A percentile compares a stretch with the other conserved stretches of the same genome.
phyloP scores from a whole-genome alignment of 768 basidiomycete genomes.

The Kwoniella sp. region DNA sequence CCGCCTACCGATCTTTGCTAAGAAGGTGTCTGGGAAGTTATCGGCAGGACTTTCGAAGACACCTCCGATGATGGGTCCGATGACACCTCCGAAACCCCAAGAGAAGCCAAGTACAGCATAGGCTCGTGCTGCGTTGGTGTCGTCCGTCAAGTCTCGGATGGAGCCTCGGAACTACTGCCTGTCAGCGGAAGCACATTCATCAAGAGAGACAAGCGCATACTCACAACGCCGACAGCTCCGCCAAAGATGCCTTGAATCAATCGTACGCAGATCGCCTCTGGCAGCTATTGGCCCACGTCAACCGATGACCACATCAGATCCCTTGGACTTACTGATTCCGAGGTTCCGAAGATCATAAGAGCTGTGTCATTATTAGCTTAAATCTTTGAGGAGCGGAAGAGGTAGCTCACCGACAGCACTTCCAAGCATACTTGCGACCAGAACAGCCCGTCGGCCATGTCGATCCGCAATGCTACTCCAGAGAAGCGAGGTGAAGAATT shows the following conservation, averaged over 20 bases:
- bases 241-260: conserved; percentile 87
- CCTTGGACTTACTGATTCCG: conserved; percentile 34
- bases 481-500: conserved; percentile 87
- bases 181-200: background rate
- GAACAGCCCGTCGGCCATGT: conserved; percentile 78
- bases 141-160: conserved; percentile 80
- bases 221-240: conserved; percentile 87
- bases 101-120: conserved; percentile 94
- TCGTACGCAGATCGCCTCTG: conserved; percentile 79
- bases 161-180: conserved; percentile 60
- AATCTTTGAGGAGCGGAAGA: background rate
- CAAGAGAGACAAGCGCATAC: conserved; percentile 1
- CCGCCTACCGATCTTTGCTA: conserved; percentile 53
- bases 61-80: conserved; percentile 54
- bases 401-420: conserved; percentile 54
- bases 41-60: conserved; percentile 59
- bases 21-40: conserved; percentile 78
- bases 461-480: conserved; percentile 96
- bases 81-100: conserved; percentile 87
- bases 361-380: conserved; percentile 14
- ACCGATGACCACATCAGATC: conserved; percentile 58
- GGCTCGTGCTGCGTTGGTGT: conserved; percentile 86
- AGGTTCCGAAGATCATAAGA: conserved; percentile 49
- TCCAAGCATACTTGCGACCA: conserved; percentile 70
- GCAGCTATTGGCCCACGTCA: conserved; percentile 59